Evolutionary conservation across 23 red algal genomes (phyloP).

Genomic region (Pyropia haitanensis): DNA sequence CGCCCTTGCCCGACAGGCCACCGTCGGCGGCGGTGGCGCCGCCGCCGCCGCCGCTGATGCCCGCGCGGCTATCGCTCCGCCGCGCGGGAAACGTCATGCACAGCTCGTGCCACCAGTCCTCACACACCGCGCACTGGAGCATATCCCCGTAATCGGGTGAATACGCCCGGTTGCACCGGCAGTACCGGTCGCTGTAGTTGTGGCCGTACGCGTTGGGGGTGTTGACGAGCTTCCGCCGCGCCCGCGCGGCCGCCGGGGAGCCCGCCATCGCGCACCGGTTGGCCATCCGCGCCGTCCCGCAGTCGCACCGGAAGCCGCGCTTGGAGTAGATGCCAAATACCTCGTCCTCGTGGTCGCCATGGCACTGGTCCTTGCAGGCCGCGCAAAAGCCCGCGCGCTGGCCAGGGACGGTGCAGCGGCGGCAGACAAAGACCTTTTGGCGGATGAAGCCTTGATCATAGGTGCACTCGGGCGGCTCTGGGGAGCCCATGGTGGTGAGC

Average conservation of each 20-base stretch:
- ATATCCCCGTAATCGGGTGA: conserved; percentile 22
- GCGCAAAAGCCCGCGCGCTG: conserved; percentile 47
- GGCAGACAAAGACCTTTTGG: conserved; percentile 50
- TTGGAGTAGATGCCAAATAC: conserved; percentile 67
- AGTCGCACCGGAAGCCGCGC: conserved; percentile 55
- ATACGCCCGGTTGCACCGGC: conserved; percentile 43
- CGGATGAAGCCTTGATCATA: conserved; percentile 48
- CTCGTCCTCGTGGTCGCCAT: conserved; percentile 30
- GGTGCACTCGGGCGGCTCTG: conserved; percentile 13
- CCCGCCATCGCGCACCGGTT: conserved; percentile 26
- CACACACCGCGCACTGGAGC: conserved; percentile 60
- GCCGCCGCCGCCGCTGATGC: not conserved
- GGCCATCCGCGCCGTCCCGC: conserved; percentile 34
- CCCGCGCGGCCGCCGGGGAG: not conserved
- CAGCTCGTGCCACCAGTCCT: conserved; percentile 62
- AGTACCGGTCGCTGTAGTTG: conserved; percentile 44
- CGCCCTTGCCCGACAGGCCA: too few relatives aligned
- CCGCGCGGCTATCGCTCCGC: not conserved
- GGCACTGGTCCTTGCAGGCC: conserved; percentile 46
- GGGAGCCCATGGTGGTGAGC: too few relatives aligned
- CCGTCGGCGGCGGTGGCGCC: too few relatives aligned
- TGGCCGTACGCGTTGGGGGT: conserved; percentile 21
- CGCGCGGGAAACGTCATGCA: conserved; percentile 23
- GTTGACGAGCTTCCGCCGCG: conserved; percentile 33
- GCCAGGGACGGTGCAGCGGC: conserved; percentile 28